These are phyloP conservation scores for Coemansia sp. DNA, from an alignment of 192 early-diverging fungal species.

Conservation along the genomic window DNA sequence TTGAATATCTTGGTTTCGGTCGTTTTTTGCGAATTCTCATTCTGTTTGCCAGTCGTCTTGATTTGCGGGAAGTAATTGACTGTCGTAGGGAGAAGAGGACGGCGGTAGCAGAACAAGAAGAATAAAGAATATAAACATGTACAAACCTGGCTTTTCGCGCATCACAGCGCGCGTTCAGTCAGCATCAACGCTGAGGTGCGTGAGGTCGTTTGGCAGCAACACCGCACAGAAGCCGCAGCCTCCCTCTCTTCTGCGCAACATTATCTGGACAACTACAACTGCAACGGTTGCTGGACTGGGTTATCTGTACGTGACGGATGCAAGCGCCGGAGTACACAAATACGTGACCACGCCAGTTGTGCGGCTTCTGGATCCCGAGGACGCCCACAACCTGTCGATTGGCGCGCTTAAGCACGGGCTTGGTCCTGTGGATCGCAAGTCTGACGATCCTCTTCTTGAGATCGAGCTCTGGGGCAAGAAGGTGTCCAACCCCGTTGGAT, in stretches of 20 bases:
- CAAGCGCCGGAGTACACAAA: conserved; percentile 72
- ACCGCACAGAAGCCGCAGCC: conserved; percentile 24
- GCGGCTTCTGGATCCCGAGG: conserved; percentile 72
- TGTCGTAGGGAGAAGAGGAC: no score
- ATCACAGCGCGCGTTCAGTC: background rate
- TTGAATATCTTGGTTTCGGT: no score
- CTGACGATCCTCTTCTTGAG: conserved; percentile 59
- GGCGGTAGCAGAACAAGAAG: background rate
- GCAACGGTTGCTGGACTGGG: conserved; percentile 52
- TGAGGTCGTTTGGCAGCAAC: background rate
- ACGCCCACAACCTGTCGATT: conserved; percentile 71
- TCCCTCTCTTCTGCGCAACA: conserved; percentile 31
- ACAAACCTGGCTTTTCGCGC: conserved; percentile 4
- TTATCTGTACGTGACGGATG: conserved; percentile 64
- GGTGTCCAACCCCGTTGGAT: conserved; percentile 75
- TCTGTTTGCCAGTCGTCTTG: no score
- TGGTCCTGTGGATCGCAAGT: conserved; percentile 60
- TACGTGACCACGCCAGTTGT: conserved; percentile 67
- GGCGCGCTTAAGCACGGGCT: conserved; percentile 62
- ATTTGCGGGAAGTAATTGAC: no score
- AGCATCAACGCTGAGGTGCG: background rate
- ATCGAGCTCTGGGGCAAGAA: conserved; percentile 71
- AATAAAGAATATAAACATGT: conserved; percentile 3
- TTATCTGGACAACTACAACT: conserved; percentile 31
- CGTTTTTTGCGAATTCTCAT: no score